Conservation (phyloP, 805 yeast genomes). For the Candida saitoana region DNA sequence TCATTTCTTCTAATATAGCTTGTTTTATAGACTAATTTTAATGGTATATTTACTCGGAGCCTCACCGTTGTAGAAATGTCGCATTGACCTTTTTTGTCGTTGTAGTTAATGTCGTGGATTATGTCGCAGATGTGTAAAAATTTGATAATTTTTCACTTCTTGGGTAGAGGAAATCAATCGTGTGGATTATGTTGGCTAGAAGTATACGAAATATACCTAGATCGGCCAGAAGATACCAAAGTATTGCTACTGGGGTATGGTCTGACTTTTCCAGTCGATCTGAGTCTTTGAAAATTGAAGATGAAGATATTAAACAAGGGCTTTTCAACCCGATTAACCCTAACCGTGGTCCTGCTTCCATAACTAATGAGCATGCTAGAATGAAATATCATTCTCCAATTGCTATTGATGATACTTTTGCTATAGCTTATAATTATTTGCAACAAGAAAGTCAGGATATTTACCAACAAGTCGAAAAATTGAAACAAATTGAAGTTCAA, state of each 20-base stretch:
- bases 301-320: constrained; percentile 17
- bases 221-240: neutral
- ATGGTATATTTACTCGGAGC: neutral
- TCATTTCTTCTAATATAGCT: too few species aligned
- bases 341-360: constrained; percentile 49
- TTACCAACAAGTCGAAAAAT: constrained; percentile 36
- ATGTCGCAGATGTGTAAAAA: neutral
- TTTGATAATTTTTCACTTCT: neutral
- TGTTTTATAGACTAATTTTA: too few species aligned
- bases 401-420: constrained; percentile 69
- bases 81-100: neutral
- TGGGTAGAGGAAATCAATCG: too few species aligned
- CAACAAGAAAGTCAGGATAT: constrained; percentile 42
- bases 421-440: constrained; percentile 59
- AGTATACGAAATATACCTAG: neutral
- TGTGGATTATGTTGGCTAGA: constrained; percentile 1
- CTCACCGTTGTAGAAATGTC: neutral
- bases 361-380: constrained; percentile 41
- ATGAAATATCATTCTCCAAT: constrained; percentile 61
- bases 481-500: constrained; percentile 20
- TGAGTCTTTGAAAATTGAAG: constrained; percentile 20
- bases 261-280: constrained; percentile 28
- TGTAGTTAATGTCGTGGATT: too few species aligned
- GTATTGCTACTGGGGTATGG: constrained; percentile 23
- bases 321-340: constrained; percentile 22